Evolutionary conservation across 148 eudicot species (phyloP), one percentile per base, ranked within the genome.

Genomic region (Nepenthes mirabilis): DNA sequence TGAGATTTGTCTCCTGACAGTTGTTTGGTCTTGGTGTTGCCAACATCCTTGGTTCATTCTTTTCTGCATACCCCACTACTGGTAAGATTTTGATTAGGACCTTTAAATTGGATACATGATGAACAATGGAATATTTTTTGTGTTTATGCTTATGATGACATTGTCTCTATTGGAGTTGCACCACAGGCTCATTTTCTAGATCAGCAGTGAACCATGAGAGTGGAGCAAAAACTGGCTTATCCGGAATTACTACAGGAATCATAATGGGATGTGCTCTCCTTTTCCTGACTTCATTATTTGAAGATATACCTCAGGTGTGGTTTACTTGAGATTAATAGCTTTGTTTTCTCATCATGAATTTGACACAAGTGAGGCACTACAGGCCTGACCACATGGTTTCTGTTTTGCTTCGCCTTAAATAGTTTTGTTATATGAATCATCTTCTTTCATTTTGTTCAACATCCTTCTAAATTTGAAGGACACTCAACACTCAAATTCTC

Each of bases 121-220:
- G 14, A 14, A n/a, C 5, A 2, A 32, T 13, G 23, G 1, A n/a
- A 50, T 10, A n/a, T 52, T 32, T 1, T 52, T 52, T 53, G 56
- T 53, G 33, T 32, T 53, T 55, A 2, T 32, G 10, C 12, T 55
- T 59, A 6, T 11, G 12, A 13, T 72, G 48, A 69, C 33, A 11
- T 9, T 12, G 2, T 14, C 58, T 23, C 57, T 52, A 40, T 49
- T 59, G 56, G 11, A 55, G 62, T 35, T 63, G 56, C 56, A 43
- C 50, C 64, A 61, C 70, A 94, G 99, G 99, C 7, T 89, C 99
- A 65, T 94, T 94, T 73, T 89, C 99, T 47, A 89, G 99, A 72
- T 94, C 99, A 34, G 99, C 99, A 1, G 99, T 94, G 67, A 89
- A 94, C 67, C 80, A 94, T 78, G 99, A 94, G 78, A 89, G 99